These are phyloP conservation scores for Mucor piriformis DNA, from an alignment of 371 early-diverging fungal genomes.

Conservation along the genomic window DNA sequence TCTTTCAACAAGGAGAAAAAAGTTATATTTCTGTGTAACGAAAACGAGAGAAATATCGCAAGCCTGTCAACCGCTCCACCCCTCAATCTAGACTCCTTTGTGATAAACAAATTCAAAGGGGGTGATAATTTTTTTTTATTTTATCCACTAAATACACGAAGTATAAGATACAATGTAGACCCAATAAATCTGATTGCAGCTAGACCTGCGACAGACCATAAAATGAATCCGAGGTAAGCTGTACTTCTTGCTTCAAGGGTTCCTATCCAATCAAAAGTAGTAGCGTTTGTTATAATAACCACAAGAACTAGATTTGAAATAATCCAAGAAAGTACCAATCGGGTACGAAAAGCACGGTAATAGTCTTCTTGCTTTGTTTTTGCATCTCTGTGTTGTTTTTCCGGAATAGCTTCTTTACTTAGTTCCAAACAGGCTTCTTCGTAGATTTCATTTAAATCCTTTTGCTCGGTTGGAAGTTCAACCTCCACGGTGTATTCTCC, in stretches of 20 bases:
- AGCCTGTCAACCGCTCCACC: not conserved
- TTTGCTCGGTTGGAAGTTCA: slow-evolving; percentile 73
- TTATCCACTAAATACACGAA: slow-evolving; percentile 21
- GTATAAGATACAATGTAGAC: slow-evolving; percentile 68
- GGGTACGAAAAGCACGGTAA: slow-evolving; percentile 84
- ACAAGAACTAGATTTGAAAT: slow-evolving; percentile 74
- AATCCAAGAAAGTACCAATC: slow-evolving; percentile 81
- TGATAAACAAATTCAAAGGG: not conserved
- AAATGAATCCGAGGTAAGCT: slow-evolving; percentile 73
- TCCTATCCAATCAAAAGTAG: slow-evolving; percentile 40
- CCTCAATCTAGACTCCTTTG: not conserved
- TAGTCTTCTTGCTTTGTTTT: slow-evolving; percentile 84
- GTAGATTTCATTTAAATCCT: slow-evolving; percentile 76
- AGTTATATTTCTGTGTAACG: not conserved
- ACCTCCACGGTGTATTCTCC: slow-evolving; percentile 55
- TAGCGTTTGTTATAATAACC: slow-evolving; percentile 43
- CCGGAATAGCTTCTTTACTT: slow-evolving; percentile 44
- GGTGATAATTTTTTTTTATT: not conserved
- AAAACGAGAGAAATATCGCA: not conserved
- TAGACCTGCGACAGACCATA: slow-evolving; percentile 83
- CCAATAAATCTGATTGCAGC: slow-evolving; percentile 80
- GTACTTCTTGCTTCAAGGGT: slow-evolving; percentile 20
- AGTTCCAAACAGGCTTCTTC: slow-evolving; percentile 64
- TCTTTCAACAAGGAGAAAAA: slow-evolving; percentile 5
- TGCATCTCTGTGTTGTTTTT: slow-evolving; percentile 63